phyloP scores from a whole-genome alignment of 305 asterid species.

The Rubia peregrina region DNA sequence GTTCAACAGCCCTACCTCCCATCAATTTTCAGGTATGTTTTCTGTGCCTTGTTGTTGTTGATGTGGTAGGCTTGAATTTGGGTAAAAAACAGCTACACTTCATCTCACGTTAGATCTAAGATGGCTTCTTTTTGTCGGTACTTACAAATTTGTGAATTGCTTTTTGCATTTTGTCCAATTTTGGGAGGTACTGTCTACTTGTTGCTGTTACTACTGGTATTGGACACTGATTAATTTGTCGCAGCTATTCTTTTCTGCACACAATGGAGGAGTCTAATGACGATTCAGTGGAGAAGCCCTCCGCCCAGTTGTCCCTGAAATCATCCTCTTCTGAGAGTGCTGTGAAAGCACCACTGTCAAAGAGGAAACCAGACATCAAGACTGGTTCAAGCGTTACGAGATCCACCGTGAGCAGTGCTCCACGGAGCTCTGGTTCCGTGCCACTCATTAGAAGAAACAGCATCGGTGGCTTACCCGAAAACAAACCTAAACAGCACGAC shows the following conservation, averaged over 20 bases:
- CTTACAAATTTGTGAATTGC: neutral
- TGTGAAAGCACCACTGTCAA: constrained; percentile 30
- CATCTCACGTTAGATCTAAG: constrained; percentile 13
- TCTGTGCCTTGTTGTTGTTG: neutral
- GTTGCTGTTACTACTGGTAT: neutral
- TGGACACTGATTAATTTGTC: neutral
- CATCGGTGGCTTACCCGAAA: constrained; percentile 75
- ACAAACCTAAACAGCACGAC: constrained; percentile 49
- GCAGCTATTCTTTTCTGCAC: constrained; percentile 16
- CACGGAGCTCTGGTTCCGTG: constrained; percentile 44
- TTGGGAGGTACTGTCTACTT: neutral
- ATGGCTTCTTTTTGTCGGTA: neutral
- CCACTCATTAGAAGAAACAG: constrained; percentile 71
- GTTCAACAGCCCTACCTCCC: neutral
- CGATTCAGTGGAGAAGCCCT: constrained; percentile 31
- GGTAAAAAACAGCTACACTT: constrained; percentile 9
- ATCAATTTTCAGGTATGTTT: neutral
- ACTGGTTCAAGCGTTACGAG: constrained; percentile 47
- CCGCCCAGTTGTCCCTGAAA: constrained; percentile 21
- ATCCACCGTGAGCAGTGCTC: constrained; percentile 66
- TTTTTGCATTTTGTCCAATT: neutral
- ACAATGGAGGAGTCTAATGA: constrained; percentile 45
- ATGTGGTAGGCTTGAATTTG: constrained; percentile 8
- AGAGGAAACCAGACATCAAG: constrained; percentile 37
- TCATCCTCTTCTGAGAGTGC: constrained; percentile 35